Evolutionary conservation across 2,329 filamentous ascomycete species (phyloP), one percentile per base, ranked within the genome.

Genomic region (Aspergillus vadensis): DNA sequence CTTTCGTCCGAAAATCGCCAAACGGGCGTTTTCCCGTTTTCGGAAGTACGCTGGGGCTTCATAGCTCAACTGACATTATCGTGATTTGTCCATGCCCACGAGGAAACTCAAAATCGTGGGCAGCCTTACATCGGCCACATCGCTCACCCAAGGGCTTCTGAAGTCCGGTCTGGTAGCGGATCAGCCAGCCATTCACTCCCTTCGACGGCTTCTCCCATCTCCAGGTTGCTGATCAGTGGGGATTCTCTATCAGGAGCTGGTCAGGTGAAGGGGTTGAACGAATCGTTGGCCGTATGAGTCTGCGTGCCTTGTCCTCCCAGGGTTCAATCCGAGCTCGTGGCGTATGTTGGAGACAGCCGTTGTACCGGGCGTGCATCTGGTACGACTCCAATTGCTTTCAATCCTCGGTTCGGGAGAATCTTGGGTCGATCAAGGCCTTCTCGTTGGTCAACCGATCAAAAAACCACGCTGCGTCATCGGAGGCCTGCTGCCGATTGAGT

Each of bases 331-430:
- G 10, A 32, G 32, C 30, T 59, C 54, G 32, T 48, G 44, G 44
- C 43, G 27, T 15, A 30, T 57, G 39, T 57, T 61, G 58, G 58
- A 53, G 54, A 52, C 54, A 53, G 48, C 58, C 54, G 58, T 60
- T 60, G 36, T 51, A n/a, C 48, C 15, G 52, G 32, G 48, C 48
- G 38, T 39, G 49, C 36, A 30, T 57, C 9, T 51, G 57, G 51
- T 41, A 53, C 30, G 51, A 61, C 59, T 61, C 59, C 59, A 59
- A 61, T 25, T 52, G 27, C 27, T 48, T 56, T 52, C 56, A 43
- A 19, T 23, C 30, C 30, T 47, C 57, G 59, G 59, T 59, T 61
- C 56, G 57, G 49, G 30, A 17, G 39, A 27, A 59, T 61, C 48
- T 17, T 43, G 52, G 25, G 38, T 44, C 51, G 52, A 55, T 55